A percentile compares a stretch with the other conserved stretches of the same genome.
phyloP scores from a whole-genome alignment of 2,329 filamentous ascomycete genomes.

The Pseudopithomyces chartarum region DNA sequence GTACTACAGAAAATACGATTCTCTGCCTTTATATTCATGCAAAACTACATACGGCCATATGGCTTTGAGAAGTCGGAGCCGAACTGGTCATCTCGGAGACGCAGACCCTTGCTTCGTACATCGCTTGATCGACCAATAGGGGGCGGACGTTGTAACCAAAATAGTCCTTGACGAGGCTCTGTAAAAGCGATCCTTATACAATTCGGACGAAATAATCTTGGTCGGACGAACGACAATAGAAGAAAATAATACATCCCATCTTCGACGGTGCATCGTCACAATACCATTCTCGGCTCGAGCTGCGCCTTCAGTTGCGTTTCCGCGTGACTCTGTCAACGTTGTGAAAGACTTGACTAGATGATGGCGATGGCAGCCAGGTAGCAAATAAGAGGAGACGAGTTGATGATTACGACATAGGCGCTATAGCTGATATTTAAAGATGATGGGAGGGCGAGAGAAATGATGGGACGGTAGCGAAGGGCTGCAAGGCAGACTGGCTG shows the following conservation, averaged over 20 bases:
- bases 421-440: no score
- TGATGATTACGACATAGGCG: no score
- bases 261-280: neutral
- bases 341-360: no score
- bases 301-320: neutral
- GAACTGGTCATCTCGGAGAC: neutral
- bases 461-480: no score
- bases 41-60: neutral
- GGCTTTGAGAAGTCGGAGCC: constrained; percentile 1
- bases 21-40: neutral
- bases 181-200: neutral
- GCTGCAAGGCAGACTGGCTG: neutral
- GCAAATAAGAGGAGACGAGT: no score
- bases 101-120: constrained; percentile 6
- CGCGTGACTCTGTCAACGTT: no score
- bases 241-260: neutral
- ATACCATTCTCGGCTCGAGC: neutral
- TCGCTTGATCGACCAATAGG: constrained; percentile 9
- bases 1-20: neutral
- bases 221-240: neutral
- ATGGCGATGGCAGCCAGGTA: no score
- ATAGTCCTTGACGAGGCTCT: neutral
- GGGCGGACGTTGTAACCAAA: neutral
- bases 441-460: no score
- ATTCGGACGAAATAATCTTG: neutral